Percentiles rank a stretch among this genome's conserved stretches.
Conservation (phyloP, 208 protist genomes). For the Strigomonas oncopelti region DNA sequence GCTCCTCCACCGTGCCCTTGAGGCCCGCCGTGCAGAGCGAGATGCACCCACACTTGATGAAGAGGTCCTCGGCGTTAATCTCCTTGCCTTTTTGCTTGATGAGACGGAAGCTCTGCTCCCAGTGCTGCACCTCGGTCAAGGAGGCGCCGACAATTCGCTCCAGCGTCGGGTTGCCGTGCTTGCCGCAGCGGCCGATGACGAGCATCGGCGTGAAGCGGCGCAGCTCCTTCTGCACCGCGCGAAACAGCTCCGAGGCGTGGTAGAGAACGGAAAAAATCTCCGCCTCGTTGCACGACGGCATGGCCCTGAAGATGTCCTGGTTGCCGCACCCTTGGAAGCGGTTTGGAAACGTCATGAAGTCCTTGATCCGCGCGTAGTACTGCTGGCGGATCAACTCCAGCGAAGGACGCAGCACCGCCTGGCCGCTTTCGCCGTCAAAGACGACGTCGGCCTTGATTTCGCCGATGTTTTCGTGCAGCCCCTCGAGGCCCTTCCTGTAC, state of each 20-base stretch:
- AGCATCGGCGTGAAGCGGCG: constrained; percentile 87
- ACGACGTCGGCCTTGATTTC: constrained; percentile 92
- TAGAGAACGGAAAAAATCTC: constrained; percentile 90
- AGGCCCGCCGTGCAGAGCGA: constrained; percentile 90
- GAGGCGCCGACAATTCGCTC: constrained; percentile 86
- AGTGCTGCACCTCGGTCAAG: constrained; percentile 91
- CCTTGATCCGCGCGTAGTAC: constrained; percentile 93
- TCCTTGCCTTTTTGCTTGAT: constrained; percentile 95
- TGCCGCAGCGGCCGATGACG: constrained; percentile 86
- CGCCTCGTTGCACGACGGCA: constrained; percentile 85
- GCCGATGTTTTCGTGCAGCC: constrained; percentile 87
- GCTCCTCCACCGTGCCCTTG: constrained; percentile 92
- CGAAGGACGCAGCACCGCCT: constrained; percentile 78
- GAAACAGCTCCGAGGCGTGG: constrained; percentile 90
- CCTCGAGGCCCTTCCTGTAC: constrained; percentile 92
- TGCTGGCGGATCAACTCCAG: constrained; percentile 89
- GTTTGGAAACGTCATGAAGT: constrained; percentile 93
- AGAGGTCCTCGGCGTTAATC: constrained; percentile 90
- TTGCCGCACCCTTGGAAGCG: constrained; percentile 87
- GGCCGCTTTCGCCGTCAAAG: constrained; percentile 79
- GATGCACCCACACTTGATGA: constrained; percentile 91
- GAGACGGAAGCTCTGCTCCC: constrained; percentile 93
- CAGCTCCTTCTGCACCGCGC: constrained; percentile 77
- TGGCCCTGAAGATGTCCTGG: constrained; percentile 77
- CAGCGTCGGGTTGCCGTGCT: constrained; percentile 62